phyloP scores from a whole-genome alignment of 371 early-diverging fungal genomes.

The Zopfochytrium polystomum region DNA sequence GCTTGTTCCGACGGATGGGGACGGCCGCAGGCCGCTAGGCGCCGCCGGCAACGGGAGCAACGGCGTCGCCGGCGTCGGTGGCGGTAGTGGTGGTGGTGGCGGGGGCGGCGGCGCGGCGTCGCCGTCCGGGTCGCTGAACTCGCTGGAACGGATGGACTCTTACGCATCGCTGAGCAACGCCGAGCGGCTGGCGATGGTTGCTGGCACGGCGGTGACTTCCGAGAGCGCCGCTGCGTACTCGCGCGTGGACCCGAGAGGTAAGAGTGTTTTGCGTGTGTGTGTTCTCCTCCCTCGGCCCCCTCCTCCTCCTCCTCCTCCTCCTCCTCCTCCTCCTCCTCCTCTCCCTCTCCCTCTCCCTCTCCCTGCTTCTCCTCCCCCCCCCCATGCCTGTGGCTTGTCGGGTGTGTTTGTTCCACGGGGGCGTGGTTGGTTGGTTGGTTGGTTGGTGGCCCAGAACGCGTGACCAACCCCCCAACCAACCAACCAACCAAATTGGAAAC shows the following conservation, averaged over 20 bases:
- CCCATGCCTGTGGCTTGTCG: too few species aligned
- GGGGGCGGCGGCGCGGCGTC: not conserved
- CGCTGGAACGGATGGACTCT: constrained; percentile 1
- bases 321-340: too few species aligned
- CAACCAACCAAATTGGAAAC: too few species aligned
- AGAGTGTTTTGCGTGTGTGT: too few species aligned
- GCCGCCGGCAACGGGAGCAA: not conserved
- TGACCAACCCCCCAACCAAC: too few species aligned
- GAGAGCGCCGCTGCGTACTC: constrained; percentile 43
- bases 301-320: too few species aligned
- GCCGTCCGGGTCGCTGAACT: not conserved
- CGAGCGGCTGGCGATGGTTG: constrained; percentile 45
- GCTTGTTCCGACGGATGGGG: constrained; percentile 20
- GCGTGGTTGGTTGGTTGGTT: too few species aligned
- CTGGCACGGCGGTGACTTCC: constrained; percentile 46
- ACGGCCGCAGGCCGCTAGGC: not conserved
- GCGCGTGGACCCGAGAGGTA: constrained; percentile 25
- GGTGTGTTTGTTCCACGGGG: too few species aligned
- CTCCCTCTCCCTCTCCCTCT: too few species aligned
- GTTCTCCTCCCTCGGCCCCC: too few species aligned
- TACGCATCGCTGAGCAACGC: constrained; percentile 39
- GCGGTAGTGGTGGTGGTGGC: not conserved
- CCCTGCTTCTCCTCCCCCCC: too few species aligned
- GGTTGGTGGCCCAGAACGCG: too few species aligned
- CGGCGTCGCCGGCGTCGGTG: not conserved